phyloP scores from a whole-genome alignment of 106 monocot species.

The Phalaenopsis aphrodite region DNA sequence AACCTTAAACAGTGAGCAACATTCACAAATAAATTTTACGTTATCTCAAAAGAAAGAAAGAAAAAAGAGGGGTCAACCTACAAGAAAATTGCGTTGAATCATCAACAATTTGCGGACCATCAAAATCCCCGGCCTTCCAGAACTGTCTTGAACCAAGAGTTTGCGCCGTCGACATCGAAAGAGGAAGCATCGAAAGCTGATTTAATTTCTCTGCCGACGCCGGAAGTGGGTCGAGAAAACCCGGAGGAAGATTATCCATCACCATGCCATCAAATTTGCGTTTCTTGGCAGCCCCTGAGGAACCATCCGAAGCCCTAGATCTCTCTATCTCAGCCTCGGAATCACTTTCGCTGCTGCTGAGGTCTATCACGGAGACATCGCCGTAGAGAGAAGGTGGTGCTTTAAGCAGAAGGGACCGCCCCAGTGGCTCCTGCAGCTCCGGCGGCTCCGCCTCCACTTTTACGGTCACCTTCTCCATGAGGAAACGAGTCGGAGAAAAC shows the following conservation, averaged over 20 bases:
- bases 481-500: too few species aligned
- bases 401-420: background rate
- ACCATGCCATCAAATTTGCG: background rate
- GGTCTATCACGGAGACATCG: background rate
- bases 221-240: constrained; percentile 7
- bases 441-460: background rate
- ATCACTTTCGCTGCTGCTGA: constrained; percentile 12
- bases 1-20: too few species aligned
- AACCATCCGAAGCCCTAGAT: background rate
- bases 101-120: background rate
- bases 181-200: background rate
- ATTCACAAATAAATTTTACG: background rate
- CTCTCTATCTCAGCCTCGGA: background rate
- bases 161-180: background rate
- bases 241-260: background rate
- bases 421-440: background rate
- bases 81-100: constrained; percentile 3
- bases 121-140: constrained; percentile 9
- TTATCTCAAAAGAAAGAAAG: background rate
- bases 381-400: background rate
- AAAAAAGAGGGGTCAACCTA: background rate
- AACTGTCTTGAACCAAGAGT: background rate
- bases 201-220: background rate
- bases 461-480: background rate
- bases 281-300: background rate